Evolutionary conservation across 169 alveolate species (phyloP).

Genomic region (Cryptosporidium andersoni): DNA sequence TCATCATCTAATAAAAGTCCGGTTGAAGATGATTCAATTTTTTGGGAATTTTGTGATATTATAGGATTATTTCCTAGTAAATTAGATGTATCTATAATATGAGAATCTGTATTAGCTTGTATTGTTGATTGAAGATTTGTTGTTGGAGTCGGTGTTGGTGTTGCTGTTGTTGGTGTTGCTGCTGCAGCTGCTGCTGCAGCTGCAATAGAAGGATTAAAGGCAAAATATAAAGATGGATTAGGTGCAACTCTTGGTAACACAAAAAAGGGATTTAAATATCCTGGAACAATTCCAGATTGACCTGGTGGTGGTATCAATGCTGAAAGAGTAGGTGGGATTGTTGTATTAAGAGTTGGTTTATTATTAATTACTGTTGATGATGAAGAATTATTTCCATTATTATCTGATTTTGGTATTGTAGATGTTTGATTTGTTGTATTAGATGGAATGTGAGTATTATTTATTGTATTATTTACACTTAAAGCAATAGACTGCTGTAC

Average conservation of each 20-base stretch:
- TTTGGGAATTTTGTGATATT: background rate
- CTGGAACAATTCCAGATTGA: conserved; percentile 23
- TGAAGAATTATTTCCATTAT: too few relatives aligned
- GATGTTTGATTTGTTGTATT: too few relatives aligned
- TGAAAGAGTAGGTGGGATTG: background rate
- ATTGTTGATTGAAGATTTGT: conserved; percentile 5
- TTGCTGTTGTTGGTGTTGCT: conserved; percentile 8
- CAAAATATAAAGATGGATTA: conserved; percentile 19
- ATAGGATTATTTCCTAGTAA: conserved; percentile 1
- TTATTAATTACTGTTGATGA: too few relatives aligned
- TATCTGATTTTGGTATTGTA: too few relatives aligned
- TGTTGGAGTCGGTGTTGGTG: conserved; percentile 1
- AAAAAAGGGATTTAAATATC: conserved; percentile 60
- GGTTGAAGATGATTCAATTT: background rate
- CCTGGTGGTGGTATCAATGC: background rate
- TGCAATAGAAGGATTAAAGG: conserved; percentile 47
- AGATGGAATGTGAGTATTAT: background rate
- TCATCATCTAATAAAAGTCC: conserved; percentile 32
- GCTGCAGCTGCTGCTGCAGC: conserved; percentile 31
- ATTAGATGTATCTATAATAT: background rate
- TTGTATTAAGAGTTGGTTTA: background rate
- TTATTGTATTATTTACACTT: background rate
- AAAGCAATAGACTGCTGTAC: conserved; percentile 10
- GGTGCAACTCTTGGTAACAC: conserved; percentile 48
- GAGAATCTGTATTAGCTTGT: background rate